A percentile compares a stretch with the other conserved stretches of the same genome.
phyloP scores from a whole-genome alignment of 345 rosid species.

The Cardamine occulta region DNA sequence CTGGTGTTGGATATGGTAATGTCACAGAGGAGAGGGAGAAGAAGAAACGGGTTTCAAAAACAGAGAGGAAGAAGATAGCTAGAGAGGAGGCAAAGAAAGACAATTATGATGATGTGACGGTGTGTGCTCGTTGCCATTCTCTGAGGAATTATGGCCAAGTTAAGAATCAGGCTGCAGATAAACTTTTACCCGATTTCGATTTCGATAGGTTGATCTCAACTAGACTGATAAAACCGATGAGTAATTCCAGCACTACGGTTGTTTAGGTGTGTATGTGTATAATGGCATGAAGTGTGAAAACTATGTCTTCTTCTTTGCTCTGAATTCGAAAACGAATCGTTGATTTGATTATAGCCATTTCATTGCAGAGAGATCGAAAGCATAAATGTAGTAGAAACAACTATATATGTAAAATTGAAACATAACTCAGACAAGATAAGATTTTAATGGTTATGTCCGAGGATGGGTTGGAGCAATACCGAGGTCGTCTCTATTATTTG shows the following conservation, averaged over 20 bases:
- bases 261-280: conserved; percentile 25
- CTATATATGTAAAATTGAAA: neutral
- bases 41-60: conserved; percentile 64
- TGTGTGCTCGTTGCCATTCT: conserved; percentile 96
- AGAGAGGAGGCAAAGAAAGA: conserved; percentile 68
- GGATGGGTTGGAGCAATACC: neutral
- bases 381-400: neutral
- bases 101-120: conserved; percentile 61
- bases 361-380: neutral
- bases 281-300: neutral
- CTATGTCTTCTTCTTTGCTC: neutral
- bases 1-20: conserved; percentile 92
- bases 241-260: conserved; percentile 66
- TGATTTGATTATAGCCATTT: neutral
- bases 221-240: conserved; percentile 69
- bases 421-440: neutral
- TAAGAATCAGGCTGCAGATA: conserved; percentile 78
- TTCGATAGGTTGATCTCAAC: conserved; percentile 78
- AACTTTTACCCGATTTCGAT: conserved; percentile 92
- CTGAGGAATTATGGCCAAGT: conserved; percentile 89
- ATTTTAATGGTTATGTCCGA: neutral
- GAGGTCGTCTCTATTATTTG: neutral
- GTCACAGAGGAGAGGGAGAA: conserved; percentile 62
- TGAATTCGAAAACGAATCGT: neutral
- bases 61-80: conserved; percentile 72